Conservation (phyloP, 345 rosid genomes). For the Hibiscus trionum region DNA sequence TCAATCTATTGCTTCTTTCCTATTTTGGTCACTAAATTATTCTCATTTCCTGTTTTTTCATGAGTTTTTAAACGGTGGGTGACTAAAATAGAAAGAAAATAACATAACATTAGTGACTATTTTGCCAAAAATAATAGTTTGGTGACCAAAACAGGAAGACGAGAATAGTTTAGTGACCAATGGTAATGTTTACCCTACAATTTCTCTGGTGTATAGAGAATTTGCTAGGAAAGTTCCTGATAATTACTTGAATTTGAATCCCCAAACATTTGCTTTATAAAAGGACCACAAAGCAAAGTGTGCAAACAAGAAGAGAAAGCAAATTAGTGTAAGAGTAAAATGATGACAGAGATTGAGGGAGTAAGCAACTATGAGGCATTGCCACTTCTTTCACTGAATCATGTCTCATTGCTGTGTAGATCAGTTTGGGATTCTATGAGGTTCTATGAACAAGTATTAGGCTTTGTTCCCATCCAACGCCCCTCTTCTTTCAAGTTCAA, state of each 20-base stretch:
- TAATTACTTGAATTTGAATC: not conserved
- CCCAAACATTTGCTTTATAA: not conserved
- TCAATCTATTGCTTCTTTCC: too few species aligned
- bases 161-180: too few species aligned
- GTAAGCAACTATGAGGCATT: constrained; percentile 22
- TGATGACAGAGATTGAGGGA: not conserved
- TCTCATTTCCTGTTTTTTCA: too few species aligned
- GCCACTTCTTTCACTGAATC: constrained; percentile 49
- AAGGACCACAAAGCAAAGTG: not conserved
- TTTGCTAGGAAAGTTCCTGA: not conserved
- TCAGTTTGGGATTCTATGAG: constrained; percentile 38
- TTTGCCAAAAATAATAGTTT: too few species aligned
- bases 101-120: too few species aligned
- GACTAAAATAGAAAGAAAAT: too few species aligned
- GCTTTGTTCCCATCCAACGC: constrained; percentile 47
- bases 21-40: too few species aligned
- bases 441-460: constrained; percentile 45
- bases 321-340: not conserved
- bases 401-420: constrained; percentile 42
- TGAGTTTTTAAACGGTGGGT: too few species aligned
- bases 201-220: not conserved
- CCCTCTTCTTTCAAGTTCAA: constrained; percentile 58
- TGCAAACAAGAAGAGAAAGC: not conserved
- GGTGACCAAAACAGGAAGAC: too few species aligned
- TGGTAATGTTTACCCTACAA: not conserved